Conservation (phyloP, 2,329 filamentous ascomycete genomes). For the Hortaea werneckii region DNA sequence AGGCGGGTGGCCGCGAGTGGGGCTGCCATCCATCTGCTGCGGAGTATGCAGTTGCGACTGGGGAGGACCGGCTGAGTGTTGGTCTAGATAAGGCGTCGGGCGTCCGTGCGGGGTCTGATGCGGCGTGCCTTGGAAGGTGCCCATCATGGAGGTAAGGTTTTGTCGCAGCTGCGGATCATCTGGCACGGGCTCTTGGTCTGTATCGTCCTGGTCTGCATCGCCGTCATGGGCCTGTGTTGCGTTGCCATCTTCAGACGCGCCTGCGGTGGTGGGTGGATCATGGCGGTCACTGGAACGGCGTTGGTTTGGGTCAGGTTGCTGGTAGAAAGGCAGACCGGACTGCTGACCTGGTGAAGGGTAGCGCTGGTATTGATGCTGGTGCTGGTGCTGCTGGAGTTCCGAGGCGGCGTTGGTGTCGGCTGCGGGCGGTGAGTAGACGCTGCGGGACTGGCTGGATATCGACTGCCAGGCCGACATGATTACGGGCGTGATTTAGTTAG, state of each 20-base stretch:
- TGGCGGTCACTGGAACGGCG: not conserved
- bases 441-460: not conserved
- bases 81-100: not conserved
- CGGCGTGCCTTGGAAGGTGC: not conserved
- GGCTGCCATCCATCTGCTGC: too few relatives aligned
- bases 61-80: not conserved
- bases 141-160: constrained; percentile 3
- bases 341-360: constrained; percentile 1
- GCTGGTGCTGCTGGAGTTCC: too few relatives aligned
- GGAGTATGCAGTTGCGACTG: not conserved
- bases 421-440: not conserved
- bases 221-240: not conserved
- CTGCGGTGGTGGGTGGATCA: not conserved
- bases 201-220: not conserved
- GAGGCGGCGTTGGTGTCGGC: not conserved
- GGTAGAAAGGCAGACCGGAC: not conserved
- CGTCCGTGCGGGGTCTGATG: not conserved
- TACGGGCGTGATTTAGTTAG: not conserved
- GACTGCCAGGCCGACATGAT: not conserved
- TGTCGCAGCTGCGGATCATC: constrained; percentile 3
- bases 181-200: not conserved
- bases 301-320: not conserved
- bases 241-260: not conserved
- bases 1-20: not conserved
- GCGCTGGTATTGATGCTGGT: not conserved